Base-by-base conservation (phyloP, 208 protist species). In the Crithidia fasciculata region DNA sequence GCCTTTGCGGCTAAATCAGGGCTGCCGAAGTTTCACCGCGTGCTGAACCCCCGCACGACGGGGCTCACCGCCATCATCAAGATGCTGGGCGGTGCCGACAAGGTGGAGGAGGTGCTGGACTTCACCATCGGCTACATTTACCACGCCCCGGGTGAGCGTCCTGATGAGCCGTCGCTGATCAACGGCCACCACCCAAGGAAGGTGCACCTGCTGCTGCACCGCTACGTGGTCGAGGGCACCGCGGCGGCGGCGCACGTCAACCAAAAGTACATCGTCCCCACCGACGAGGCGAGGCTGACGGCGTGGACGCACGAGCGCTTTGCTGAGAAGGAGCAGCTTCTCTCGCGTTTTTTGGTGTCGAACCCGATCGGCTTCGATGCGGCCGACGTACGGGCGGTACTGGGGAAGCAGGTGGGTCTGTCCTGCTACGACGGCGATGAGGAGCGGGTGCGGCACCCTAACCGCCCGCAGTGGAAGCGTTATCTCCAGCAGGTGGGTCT, bases 81-180 rank as follows among this genome's bases (percentile, higher is more conserved):
- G 56, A 88, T 95, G 76, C 80, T 95, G 55, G 90, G 89, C 41
- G 76, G 72, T 13, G 63, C 57, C 2, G 83, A 84, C 37, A 82
- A 79, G 28, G 80, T 95, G 47, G 89, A 97, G 63, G 88, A 94
- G 68, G 83, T 97, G 59, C 59, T 95, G 53, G 88, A 97, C 78
- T 71, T 93, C 53, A 97, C 93, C 13, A 81, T 97, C 52, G 93
- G 78, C n/a, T 97, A 97, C 80, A 93, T 83, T 49, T 87, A 94
- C 78, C 77, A 80, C 75, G 63, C 58, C 37, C 56, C 69, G 5
- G 86, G 83, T 3, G 72, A 83, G 69, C 87, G 89, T 16, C 90
- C 91, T 9, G 62, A 69, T n/a, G 91, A 97, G 82, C 39, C 69
- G 19, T 87, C 82, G 41, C 53, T 97, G 16, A 70, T 92, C 57